A percentile compares a stretch with the other conserved stretches of the same genome.
Conservation (phyloP, 2,329 filamentous ascomycete genomes). For the Ceratocystis albifundus region DNA sequence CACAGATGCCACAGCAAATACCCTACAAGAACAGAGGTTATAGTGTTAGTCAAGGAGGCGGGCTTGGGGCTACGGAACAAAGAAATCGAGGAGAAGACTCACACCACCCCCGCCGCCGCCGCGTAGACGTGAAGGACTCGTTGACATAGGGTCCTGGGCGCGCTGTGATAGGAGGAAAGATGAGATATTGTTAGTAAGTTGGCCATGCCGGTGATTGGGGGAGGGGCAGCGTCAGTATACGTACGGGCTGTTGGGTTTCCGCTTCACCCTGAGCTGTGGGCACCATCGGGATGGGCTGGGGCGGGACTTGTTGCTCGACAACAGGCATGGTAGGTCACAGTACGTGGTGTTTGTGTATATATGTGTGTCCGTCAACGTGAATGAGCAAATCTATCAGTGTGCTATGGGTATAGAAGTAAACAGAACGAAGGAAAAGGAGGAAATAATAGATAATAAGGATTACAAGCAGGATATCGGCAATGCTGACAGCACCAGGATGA, state of each 20-base stretch:
- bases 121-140: conserved; percentile 11
- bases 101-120: conserved; percentile 18
- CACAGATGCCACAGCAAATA: conserved; percentile 34
- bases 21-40: conserved; percentile 26
- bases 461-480: neutral
- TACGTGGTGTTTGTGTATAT: neutral
- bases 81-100: conserved; percentile 4
- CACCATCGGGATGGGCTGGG: conserved; percentile 14
- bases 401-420: neutral
- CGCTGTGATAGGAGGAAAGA: neutral
- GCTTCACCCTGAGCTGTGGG: conserved; percentile 5
- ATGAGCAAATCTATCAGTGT: no score
- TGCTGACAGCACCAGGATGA: neutral
- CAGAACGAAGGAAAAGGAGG: conserved; percentile 1
- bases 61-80: neutral
- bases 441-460: neutral
- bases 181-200: neutral
- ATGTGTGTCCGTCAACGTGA: neutral
- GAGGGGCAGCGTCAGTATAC: neutral
- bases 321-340: conserved; percentile 9
- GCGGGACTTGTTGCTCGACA: conserved; percentile 14
- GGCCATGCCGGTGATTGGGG: neutral
- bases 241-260: conserved; percentile 19
- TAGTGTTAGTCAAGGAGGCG: neutral
- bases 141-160: conserved; percentile 12